These are phyloP conservation scores for Bryoglossum gracile DNA, from an alignment of 495 filamentous ascomycete genomes.

Conservation along the genomic window DNA sequence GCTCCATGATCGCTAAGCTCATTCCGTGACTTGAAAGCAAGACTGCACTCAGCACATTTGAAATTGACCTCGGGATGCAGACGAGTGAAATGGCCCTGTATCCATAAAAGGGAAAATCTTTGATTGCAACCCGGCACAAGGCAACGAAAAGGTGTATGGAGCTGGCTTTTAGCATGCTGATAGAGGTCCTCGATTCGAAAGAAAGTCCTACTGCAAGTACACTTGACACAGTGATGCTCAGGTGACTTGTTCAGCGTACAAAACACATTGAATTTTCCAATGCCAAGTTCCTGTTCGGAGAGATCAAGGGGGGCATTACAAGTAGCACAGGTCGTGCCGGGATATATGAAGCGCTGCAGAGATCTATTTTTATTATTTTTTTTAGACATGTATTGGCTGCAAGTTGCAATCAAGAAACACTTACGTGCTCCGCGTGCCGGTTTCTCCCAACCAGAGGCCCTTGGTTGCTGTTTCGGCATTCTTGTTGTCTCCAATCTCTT, in stretches of 20 bases:
- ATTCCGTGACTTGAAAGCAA: not conserved
- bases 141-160: not conserved
- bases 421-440: not conserved
- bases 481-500: no score
- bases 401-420: not conserved
- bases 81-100: not conserved
- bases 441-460: no score
- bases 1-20: constrained; percentile 2
- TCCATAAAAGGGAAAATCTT: not conserved
- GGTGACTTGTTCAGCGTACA: not conserved
- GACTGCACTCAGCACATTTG: constrained; percentile 3
- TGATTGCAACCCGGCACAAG: not conserved
- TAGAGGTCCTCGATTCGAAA: not conserved
- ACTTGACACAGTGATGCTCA: not conserved
- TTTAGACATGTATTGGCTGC: not conserved
- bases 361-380: not conserved
- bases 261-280: not conserved
- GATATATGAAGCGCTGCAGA: not conserved
- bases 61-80: not conserved
- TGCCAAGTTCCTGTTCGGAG: not conserved
- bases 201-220: no score
- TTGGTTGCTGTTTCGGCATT: no score
- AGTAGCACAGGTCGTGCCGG: not conserved
- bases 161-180: not conserved
- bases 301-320: constrained; percentile 3